These are phyloP conservation scores for Pouteria glomerata DNA, from an alignment of 148 eudicot genomes.

Conservation along the genomic window DNA sequence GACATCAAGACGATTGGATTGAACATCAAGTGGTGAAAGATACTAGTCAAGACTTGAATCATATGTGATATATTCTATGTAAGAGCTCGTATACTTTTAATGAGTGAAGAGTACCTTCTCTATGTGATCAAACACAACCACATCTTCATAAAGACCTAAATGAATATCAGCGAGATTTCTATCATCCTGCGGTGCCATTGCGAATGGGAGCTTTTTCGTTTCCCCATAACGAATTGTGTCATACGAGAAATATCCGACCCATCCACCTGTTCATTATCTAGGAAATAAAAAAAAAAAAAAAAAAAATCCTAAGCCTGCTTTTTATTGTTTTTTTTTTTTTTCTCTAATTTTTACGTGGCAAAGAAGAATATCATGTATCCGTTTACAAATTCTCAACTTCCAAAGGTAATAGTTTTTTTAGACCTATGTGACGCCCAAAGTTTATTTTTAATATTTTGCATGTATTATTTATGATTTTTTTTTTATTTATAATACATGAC, in stretches of 20 bases:
- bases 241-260: slow-evolving; percentile 62
- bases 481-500: too few relatives aligned
- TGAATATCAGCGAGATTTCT: slow-evolving; percentile 48
- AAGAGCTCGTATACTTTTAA: background rate
- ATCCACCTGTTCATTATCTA: slow-evolving; percentile 54
- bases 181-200: slow-evolving; percentile 45
- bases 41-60: background rate
- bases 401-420: too few relatives aligned
- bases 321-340: too few relatives aligned
- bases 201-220: slow-evolving; percentile 44
- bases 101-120: slow-evolving; percentile 33
- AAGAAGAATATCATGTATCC: too few relatives aligned
- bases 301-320: background rate
- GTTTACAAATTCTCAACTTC: too few relatives aligned
- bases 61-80: background rate
- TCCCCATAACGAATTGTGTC: slow-evolving; percentile 52
- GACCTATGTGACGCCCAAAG: too few relatives aligned
- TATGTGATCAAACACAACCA: slow-evolving; percentile 52
- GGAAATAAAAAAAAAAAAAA: too few relatives aligned
- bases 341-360: too few relatives aligned
- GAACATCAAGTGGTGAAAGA: background rate
- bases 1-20: slow-evolving; percentile 1
- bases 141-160: slow-evolving; percentile 51
- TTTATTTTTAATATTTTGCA: too few relatives aligned
- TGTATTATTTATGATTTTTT: too few relatives aligned